Conservation (phyloP, 768 basidiomycete genomes). For the Nevesoporus exiguus region DNA sequence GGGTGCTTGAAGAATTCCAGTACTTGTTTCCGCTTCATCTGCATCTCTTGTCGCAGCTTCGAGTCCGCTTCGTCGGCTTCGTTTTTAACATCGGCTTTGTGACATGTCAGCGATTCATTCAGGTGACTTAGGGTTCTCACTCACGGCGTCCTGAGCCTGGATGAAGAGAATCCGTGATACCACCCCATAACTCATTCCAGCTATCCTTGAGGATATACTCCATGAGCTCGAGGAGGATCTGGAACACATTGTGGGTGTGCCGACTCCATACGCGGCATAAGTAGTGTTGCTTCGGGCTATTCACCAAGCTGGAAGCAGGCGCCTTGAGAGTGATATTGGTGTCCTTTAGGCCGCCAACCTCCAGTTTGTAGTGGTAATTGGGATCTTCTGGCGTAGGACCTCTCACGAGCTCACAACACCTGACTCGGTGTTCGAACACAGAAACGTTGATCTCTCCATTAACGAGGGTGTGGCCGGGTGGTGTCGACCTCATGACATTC, state of each 20-base stretch:
- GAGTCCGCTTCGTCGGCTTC: background rate
- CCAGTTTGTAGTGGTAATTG: constrained; percentile 12
- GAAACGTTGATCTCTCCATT: constrained; percentile 24
- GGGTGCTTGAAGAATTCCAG: constrained; percentile 10
- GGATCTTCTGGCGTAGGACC: background rate
- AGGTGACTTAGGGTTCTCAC: background rate
- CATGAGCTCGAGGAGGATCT: constrained; percentile 17
- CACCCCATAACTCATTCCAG: background rate
- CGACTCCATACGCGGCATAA: constrained; percentile 24
- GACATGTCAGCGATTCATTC: background rate
- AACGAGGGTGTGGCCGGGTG: constrained; percentile 19
- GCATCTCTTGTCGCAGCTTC: constrained; percentile 11
- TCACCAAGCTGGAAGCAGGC: background rate
- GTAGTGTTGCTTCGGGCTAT: constrained; percentile 10
- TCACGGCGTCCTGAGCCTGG: background rate
- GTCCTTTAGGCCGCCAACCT: constrained; percentile 6
- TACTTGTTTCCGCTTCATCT: constrained; percentile 18
- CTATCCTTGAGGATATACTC: constrained; percentile 9
- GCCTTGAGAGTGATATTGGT: constrained; percentile 9
- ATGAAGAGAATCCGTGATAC: background rate
- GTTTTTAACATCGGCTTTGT: background rate
- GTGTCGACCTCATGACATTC: constrained; percentile 6
- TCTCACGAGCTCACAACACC: constrained; percentile 3
- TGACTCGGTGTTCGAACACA: constrained; percentile 21
- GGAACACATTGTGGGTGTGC: constrained; percentile 12